A percentile compares a stretch with the other conserved stretches of the same genome.
These are phyloP conservation scores for Suillus tomentosus DNA, from an alignment of 768 basidiomycete genomes.

Conservation along the genomic window DNA sequence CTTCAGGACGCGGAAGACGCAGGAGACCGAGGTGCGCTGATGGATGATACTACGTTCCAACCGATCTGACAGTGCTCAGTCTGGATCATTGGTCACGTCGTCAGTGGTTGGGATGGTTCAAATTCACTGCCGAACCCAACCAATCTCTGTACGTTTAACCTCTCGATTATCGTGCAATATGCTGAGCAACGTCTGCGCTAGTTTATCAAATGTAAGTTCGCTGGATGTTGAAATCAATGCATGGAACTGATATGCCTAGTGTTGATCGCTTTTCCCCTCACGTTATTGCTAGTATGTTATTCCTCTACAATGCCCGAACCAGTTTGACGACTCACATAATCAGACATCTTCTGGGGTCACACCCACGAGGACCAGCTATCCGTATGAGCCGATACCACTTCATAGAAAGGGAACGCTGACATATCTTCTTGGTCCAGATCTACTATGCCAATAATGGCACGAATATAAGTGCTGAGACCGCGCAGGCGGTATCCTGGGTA, in stretches of 20 bases:
- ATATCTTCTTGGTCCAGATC: slow-evolving; percentile 42
- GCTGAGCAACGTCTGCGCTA: slow-evolving; percentile 20
- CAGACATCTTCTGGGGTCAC: slow-evolving; percentile 79
- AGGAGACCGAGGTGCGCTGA: slow-evolving; percentile 62
- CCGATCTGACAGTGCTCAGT: slow-evolving; percentile 32
- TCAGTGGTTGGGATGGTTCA: slow-evolving; percentile 70
- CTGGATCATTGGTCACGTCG: slow-evolving; percentile 59
- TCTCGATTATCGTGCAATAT: neutral
- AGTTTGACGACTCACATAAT: slow-evolving; percentile 16
- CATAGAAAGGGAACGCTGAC: neutral
- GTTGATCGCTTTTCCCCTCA: slow-evolving; percentile 80
- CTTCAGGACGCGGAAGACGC: slow-evolving; percentile 77
- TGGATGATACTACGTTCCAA: neutral
- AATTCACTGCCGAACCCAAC: slow-evolving; percentile 67
- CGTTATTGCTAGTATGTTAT: slow-evolving; percentile 68
- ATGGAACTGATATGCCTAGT: slow-evolving; percentile 34
- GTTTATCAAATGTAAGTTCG: slow-evolving; percentile 51
- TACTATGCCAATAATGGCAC: slow-evolving; percentile 77
- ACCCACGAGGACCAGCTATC: slow-evolving; percentile 74
- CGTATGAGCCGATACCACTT: slow-evolving; percentile 37
- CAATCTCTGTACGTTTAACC: slow-evolving; percentile 58
- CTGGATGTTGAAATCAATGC: neutral
- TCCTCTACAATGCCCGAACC: slow-evolving; percentile 10
- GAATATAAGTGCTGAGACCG: slow-evolving; percentile 53
- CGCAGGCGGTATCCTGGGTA: slow-evolving; percentile 56